These are phyloP conservation scores for Plasmopara viticola DNA, from an alignment of 352 stramenopile genomes.

Conservation along the genomic window DNA sequence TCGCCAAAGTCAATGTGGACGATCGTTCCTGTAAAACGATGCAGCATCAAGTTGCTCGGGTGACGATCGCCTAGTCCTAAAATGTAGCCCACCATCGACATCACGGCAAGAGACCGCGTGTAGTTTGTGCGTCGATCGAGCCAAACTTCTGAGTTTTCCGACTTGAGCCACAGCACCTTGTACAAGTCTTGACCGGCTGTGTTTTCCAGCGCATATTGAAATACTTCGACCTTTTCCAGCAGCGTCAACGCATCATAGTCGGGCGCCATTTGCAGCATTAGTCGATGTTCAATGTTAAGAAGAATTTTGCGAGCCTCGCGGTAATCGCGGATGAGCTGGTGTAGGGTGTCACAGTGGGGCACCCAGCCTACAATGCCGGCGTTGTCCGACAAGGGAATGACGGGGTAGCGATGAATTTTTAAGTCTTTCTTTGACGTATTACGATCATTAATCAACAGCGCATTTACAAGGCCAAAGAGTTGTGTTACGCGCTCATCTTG, in stretches of 20 bases:
- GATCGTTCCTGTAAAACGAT: constrained; percentile 95
- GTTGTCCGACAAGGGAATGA: constrained; percentile 98
- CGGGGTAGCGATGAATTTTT: constrained; percentile 96
- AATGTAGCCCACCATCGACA: constrained; percentile 99
- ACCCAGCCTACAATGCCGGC: constrained; percentile 98
- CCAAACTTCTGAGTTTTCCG: constrained; percentile 97
- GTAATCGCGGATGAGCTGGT: constrained; percentile 95
- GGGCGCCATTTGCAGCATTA: constrained; percentile 83
- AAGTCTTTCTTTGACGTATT: constrained; percentile 96
- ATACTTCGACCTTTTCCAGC: constrained; percentile 99
- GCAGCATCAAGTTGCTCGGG: constrained; percentile 99
- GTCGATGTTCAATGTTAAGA: constrained; percentile 92
- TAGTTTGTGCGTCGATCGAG: constrained; percentile 97
- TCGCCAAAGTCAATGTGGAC: constrained; percentile 98
- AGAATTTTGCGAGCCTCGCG: constrained; percentile 86
- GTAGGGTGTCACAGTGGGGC: constrained; percentile 96
- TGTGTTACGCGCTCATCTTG: constrained; percentile 99
- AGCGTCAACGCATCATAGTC: constrained; percentile 96
- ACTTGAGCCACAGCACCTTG: constrained; percentile 95
- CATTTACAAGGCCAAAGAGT: constrained; percentile 99
- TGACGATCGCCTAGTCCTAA: constrained; percentile 98
- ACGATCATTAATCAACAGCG: constrained; percentile 94
- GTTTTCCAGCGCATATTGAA: constrained; percentile 90
- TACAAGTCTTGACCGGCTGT: constrained; percentile 96
- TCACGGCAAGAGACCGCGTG: constrained; percentile 95